Evolutionary conservation across 495 filamentous ascomycete species (phyloP).

Genomic region (Articulospora tetracladia): DNA sequence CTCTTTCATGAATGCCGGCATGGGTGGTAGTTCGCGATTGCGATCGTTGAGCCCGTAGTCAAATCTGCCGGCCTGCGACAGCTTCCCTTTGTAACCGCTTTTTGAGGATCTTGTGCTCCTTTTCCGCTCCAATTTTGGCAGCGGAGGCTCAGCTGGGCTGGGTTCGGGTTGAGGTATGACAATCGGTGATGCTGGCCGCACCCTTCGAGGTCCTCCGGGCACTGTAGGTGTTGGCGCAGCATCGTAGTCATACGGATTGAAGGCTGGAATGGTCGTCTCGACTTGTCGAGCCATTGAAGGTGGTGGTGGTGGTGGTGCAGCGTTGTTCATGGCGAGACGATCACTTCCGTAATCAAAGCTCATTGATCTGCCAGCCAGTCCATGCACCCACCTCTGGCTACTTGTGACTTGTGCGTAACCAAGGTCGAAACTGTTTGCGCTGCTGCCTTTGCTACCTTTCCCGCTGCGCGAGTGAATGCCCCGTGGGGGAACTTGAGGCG

Average conservation of each 20-base stretch:
- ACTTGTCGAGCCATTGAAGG: constrained; percentile 26
- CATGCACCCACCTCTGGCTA: constrained; percentile 53
- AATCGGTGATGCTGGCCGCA: constrained; percentile 27
- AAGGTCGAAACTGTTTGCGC: constrained; percentile 65
- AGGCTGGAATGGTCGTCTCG: constrained; percentile 23
- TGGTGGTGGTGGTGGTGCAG: constrained; percentile 29
- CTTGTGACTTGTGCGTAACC: constrained; percentile 50
- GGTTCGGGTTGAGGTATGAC: constrained; percentile 12
- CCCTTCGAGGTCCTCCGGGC: constrained; percentile 67
- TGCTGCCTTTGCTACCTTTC: constrained; percentile 72
- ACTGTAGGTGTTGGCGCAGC: constrained; percentile 87
- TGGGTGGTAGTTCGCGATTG: constrained; percentile 21
- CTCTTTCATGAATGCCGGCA: constrained; percentile 26
- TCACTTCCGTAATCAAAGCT: constrained; percentile 70
- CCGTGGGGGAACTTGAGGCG: constrained; percentile 21
- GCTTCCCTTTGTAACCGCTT: constrained; percentile 24
- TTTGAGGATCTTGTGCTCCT: constrained; percentile 61
- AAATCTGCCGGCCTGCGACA: constrained; percentile 8
- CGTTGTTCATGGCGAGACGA: constrained; percentile 22
- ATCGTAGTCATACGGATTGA: constrained; percentile 55
- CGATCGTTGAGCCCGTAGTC: constrained; percentile 21
- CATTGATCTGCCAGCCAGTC: constrained; percentile 60
- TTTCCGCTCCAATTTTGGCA: constrained; percentile 43
- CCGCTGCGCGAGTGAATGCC: constrained; percentile 44
- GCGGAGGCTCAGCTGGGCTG: constrained; percentile 22